Percentiles rank a stretch among this genome's conserved stretches.
Conservation (phyloP, 495 filamentous ascomycete genomes). For the Oleoguttula mirabilis region DNA sequence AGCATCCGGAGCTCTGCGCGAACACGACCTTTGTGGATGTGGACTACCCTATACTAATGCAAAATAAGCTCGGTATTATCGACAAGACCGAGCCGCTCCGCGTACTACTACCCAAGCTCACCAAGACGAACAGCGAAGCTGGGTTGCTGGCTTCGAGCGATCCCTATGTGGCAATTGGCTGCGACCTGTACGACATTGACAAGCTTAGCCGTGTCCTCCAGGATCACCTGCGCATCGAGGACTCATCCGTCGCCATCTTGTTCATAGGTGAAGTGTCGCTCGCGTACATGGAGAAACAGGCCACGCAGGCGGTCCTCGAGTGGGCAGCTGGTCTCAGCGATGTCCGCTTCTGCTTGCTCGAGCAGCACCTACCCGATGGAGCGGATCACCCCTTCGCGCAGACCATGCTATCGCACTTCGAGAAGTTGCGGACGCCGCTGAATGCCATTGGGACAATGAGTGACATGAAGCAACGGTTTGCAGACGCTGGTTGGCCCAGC, state of each 20-base stretch:
- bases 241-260: conserved; percentile 44
- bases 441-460: conserved; percentile 50
- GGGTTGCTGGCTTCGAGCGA: conserved; percentile 29
- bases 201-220: conserved; percentile 46
- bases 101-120: conserved; percentile 37
- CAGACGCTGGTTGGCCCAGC: conserved; percentile 48
- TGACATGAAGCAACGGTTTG: conserved; percentile 57
- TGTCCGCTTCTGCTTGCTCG: conserved; percentile 73
- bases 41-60: conserved; percentile 72
- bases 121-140: conserved; percentile 21
- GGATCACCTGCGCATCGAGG: conserved; percentile 39
- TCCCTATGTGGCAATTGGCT: conserved; percentile 65
- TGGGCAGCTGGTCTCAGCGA: conserved; percentile 56
- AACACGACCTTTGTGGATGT: conserved; percentile 68
- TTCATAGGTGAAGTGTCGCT: conserved; percentile 83
- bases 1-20: conserved; percentile 43
- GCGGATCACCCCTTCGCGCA: conserved; percentile 67
- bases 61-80: conserved; percentile 58
- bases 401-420: conserved; percentile 79
- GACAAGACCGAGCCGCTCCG: conserved; percentile 45
- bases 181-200: conserved; percentile 59
- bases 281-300: conserved; percentile 72
- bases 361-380: conserved; percentile 74
- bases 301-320: conserved; percentile 57
- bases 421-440: conserved; percentile 65